These are phyloP conservation scores for Salvia rosmarinus DNA, from an alignment of 257 asterid genomes.

Conservation along the genomic window DNA sequence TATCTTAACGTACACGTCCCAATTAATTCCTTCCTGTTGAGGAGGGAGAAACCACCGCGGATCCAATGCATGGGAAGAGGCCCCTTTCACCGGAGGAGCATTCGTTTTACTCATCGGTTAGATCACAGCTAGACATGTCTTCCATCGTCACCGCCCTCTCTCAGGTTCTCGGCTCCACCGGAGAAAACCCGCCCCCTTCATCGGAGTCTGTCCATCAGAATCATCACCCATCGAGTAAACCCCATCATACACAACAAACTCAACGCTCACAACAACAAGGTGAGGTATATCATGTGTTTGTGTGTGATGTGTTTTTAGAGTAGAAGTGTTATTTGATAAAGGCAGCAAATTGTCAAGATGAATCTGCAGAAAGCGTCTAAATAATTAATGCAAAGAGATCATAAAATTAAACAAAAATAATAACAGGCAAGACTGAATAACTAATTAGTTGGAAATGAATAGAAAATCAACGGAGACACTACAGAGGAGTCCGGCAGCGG, in stretches of 20 bases:
- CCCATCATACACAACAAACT: too few species aligned
- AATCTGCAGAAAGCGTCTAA: too few species aligned
- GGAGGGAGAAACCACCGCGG: constrained; percentile 27
- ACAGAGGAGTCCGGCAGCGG: constrained; percentile 81
- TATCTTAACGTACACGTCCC: background rate
- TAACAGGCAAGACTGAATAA: too few species aligned
- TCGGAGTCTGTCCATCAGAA: too few species aligned
- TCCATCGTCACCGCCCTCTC: constrained; percentile 85
- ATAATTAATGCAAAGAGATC: too few species aligned
- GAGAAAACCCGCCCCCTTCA: too few species aligned
- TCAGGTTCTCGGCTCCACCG: constrained; percentile 70
- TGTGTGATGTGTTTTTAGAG: background rate
- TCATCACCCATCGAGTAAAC: too few species aligned
- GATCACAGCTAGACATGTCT: constrained; percentile 81
- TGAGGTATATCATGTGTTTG: background rate
- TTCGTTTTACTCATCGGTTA: constrained; percentile 49
- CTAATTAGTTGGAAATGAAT: too few species aligned
- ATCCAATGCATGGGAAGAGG: constrained; percentile 54
- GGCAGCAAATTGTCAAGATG: too few species aligned
- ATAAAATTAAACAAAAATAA: background rate
- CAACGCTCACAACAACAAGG: constrained; percentile 47
- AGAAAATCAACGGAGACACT: constrained; percentile 71
- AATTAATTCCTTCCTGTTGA: too few species aligned
- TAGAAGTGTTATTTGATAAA: too few species aligned
- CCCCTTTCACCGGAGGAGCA: constrained; percentile 49